Evolutionary conservation across 1,284 basidiomycete genomes (phyloP), one percentile per base, ranked within the genome.

Genomic region (Ceratobasidium sp.): DNA sequence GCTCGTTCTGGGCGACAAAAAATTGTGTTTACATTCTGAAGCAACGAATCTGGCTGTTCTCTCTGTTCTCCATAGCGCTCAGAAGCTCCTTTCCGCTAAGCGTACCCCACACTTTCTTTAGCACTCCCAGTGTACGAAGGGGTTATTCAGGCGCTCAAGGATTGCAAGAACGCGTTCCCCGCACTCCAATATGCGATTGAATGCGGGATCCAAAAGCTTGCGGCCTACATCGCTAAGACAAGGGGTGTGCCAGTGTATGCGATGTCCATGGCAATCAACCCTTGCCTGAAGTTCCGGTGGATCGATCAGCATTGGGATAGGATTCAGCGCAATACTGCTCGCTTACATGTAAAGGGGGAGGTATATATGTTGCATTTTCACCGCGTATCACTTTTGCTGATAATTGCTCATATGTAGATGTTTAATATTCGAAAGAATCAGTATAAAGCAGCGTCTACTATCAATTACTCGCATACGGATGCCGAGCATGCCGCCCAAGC

Each of bases 81-180:
- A 79, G 33, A 63, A 79, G 23, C 72, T 77, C 23, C 56, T 79
- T 13, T 79, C 78, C 39, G 69, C 56, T 18, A 64, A 79, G 61
- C 73, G 64, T 10, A 79, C 78, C 10, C 78, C 20, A 79, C 78
- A 12, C 67, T 79, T 49, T 28, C 73, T 2, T 42, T 79, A 15
- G 72, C 73, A 23, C 49, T 79, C 42, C 78, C 72, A 7, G 72
- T 70, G 3, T 79, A 79, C 42, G 78, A 79, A 58, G 23, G 9
- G 12, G 40, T 79, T 7, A 76, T 79, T 39, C 18, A 66, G n/a
- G 61, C 53, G 18, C 69, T 72, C 9, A 28, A 44, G 49, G 28
- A 51, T 3, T n/a, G 15, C 53, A 28, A n/a, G 12, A 10, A 39
- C 15, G n/a, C 66, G 44, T 66, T 73, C 20, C 70, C 51, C 7